Conservation (phyloP, 192 early-diverging fungal species). For the Funneliformis geosporum region DNA sequence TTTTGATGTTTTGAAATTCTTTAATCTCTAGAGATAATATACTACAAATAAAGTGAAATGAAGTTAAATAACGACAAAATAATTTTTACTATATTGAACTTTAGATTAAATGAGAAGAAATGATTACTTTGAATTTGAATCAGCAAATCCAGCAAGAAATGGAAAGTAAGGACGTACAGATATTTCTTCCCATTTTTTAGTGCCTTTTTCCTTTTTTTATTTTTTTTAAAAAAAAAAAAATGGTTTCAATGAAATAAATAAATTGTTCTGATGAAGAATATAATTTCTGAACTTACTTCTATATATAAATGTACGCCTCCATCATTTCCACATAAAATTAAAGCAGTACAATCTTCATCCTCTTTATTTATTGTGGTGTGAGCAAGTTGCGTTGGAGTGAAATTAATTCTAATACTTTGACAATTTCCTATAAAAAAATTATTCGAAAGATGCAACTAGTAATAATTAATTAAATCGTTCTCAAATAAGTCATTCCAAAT, state of each 20-base stretch:
- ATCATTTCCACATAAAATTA: slow-evolving; percentile 30
- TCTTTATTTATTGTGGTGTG: slow-evolving; percentile 7
- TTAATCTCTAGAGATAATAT: slow-evolving; percentile 24
- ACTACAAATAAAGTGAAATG: neutral
- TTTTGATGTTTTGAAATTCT: slow-evolving; percentile 14
- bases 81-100: neutral
- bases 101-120: neutral
- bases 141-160: neutral
- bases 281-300: neutral
- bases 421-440: slow-evolving; percentile 1
- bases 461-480: neutral
- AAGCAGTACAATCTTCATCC: neutral
- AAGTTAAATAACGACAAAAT: neutral
- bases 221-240: neutral
- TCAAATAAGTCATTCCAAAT: neutral
- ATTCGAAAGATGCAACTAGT: neutral
- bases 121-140: neutral
- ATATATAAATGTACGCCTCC: slow-evolving; percentile 26
- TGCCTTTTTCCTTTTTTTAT: neutral
- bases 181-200: slow-evolving; percentile 12
- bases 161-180: slow-evolving; percentile 9
- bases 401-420: slow-evolving; percentile 9
- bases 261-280: neutral
- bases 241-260: neutral
- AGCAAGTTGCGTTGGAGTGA: slow-evolving; percentile 22